A percentile compares a stretch with the other conserved stretches of the same genome.
phyloP scores from a whole-genome alignment of 2,329 filamentous ascomycete species.

The Aspergillus luchuensis region DNA sequence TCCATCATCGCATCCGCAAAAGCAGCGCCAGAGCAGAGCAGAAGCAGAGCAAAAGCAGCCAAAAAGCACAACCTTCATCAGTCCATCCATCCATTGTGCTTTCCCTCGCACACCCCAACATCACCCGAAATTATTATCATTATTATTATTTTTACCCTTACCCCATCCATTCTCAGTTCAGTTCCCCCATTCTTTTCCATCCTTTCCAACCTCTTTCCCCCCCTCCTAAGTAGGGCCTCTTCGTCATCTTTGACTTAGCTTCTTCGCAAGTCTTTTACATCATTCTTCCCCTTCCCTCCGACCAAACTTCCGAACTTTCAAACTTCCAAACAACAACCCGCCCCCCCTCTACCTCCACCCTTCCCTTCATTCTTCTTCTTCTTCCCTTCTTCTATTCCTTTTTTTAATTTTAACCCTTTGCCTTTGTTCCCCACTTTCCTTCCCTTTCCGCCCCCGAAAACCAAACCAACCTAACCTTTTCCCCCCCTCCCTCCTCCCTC shows the following conservation, averaged over 20 bases:
- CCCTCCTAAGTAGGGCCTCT: neutral
- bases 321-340: slow-evolving; percentile 19
- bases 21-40: neutral
- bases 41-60: slow-evolving; percentile 8
- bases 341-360: slow-evolving; percentile 8
- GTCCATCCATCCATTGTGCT: neutral
- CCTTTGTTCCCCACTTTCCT: slow-evolving; percentile 23
- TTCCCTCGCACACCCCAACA: neutral
- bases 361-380: neutral
- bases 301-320: slow-evolving; percentile 24
- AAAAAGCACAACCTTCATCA: slow-evolving; percentile 12
- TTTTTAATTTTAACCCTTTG: slow-evolving; percentile 26
- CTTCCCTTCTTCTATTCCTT: slow-evolving; percentile 15
- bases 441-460: slow-evolving; percentile 6
- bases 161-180: too few relatives aligned
- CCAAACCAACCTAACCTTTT: neutral
- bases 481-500: slow-evolving; percentile 7
- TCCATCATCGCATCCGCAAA: slow-evolving; percentile 12
- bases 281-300: slow-evolving; percentile 13
- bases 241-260: slow-evolving; percentile 3
- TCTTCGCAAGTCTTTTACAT: slow-evolving; percentile 6
- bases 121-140: too few relatives aligned
- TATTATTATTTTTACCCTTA: too few relatives aligned
- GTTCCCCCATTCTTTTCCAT: slow-evolving; percentile 2
- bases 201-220: neutral